These are phyloP conservation scores for Lagerstroemia fauriei DNA, from an alignment of 441 rosid genomes.

Conservation along the genomic window DNA sequence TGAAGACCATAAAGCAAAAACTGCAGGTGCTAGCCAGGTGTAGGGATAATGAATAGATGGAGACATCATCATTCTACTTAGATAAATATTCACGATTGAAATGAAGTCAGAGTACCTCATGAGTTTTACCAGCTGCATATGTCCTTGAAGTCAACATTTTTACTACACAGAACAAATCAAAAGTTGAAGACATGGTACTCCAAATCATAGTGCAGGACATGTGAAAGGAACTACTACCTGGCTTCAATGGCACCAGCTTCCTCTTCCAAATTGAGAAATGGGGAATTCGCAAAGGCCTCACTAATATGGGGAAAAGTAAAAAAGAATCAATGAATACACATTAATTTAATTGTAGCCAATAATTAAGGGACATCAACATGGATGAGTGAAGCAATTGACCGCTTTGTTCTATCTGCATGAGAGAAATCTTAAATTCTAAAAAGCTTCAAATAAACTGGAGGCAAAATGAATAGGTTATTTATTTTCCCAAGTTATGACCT, in stretches of 20 bases:
- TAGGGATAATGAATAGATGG: not conserved
- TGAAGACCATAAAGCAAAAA: not conserved
- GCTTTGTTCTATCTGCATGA: not conserved
- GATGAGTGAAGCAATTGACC: not conserved
- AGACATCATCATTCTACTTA: not conserved
- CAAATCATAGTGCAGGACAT: not conserved
- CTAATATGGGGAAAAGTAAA: slow-evolving; percentile 41
- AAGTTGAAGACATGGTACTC: not conserved
- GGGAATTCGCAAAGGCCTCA: slow-evolving; percentile 83
- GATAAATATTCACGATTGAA: not conserved
- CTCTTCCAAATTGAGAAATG: slow-evolving; percentile 85
- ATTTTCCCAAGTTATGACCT: not conserved
- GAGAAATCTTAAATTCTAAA: not conserved
- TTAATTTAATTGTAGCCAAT: not conserved
- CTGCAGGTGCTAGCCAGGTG: not conserved
- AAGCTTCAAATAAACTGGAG: not conserved
- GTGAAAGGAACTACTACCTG: slow-evolving; percentile 46
- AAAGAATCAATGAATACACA: slow-evolving; percentile 10
- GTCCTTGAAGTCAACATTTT: slow-evolving; percentile 83
- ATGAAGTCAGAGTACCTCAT: slow-evolving; percentile 53
- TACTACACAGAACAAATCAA: slow-evolving; percentile 46
- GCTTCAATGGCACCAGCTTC: slow-evolving; percentile 67
- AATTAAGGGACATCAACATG: not conserved
- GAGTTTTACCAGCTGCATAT: slow-evolving; percentile 65
- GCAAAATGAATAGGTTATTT: not conserved